Percentiles rank a stretch among this genome's conserved stretches.
Evolutionary conservation across 176 grass and related monocot genomes (phyloP).

Genomic region (barley (Hordeum vulgare)): DNA sequence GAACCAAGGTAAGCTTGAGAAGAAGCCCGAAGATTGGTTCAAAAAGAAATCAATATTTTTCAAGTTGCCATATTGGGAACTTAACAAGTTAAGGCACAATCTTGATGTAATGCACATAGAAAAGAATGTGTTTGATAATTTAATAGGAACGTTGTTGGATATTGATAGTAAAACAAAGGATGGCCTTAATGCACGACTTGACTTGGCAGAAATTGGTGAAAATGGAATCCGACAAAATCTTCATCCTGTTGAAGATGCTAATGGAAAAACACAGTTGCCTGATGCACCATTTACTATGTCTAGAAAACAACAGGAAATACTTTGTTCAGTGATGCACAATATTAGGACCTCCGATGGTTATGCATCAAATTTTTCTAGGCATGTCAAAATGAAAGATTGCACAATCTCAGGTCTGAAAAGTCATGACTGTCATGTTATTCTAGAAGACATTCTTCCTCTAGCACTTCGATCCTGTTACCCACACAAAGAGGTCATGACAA

Average conservation of each 20-base stretch:
- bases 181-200: neutral
- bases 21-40: neutral
- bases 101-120: too few relatives aligned
- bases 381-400: slow-evolving; percentile 11
- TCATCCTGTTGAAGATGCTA: neutral
- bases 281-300: neutral
- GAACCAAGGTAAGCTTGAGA: neutral
- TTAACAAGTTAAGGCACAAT: too few relatives aligned
- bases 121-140: too few relatives aligned
- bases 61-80: too few relatives aligned
- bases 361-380: neutral
- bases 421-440: slow-evolving; percentile 24
- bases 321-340: neutral
- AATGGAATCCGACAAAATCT: neutral
- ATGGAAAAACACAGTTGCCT: neutral
- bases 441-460: slow-evolving; percentile 19
- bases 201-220: neutral
- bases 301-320: neutral
- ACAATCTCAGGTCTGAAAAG: slow-evolving; percentile 10
- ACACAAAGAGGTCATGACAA: neutral
- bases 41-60: too few relatives aligned
- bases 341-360: neutral
- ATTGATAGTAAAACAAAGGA: neutral
- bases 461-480: neutral
- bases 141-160: neutral